Conservation (phyloP, 2,329 filamentous ascomycete genomes). For the Lasiodiplodia gonubiensis region DNA sequence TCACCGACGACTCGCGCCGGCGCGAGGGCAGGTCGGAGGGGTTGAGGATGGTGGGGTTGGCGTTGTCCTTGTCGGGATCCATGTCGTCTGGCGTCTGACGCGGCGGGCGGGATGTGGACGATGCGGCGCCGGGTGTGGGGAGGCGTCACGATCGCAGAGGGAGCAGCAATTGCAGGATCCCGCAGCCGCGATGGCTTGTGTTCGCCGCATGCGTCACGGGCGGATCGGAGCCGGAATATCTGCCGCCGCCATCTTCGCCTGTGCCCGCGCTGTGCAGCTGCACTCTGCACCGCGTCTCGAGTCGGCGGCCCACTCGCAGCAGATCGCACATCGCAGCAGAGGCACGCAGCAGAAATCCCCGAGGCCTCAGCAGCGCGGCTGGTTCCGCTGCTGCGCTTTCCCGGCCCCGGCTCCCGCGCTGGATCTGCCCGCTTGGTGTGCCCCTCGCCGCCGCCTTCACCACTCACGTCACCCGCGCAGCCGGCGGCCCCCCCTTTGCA, state of each 20-base stretch:
- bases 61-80: constrained; percentile 67
- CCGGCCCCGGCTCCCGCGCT: constrained; percentile 19
- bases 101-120: constrained; percentile 23
- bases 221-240: constrained; percentile 26
- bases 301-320: constrained; percentile 18
- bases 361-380: constrained; percentile 21
- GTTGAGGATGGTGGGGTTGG: constrained; percentile 91
- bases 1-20: constrained; percentile 52
- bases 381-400: constrained; percentile 14
- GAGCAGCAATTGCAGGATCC: constrained; percentile 12
- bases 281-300: constrained; percentile 22
- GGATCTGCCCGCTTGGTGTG: constrained; percentile 20
- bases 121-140: constrained; percentile 15
- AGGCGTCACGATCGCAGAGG: constrained; percentile 15
- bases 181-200: constrained; percentile 19
- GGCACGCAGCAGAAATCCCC: constrained; percentile 27
- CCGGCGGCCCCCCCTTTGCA: constrained; percentile 21
- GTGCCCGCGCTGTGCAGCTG: constrained; percentile 16
- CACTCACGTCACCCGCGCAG: constrained; percentile 25
- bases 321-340: constrained; percentile 26
- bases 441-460: constrained; percentile 2
- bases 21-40: constrained; percentile 87
- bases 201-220: constrained; percentile 9
- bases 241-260: not conserved
- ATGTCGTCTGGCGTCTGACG: constrained; percentile 35